Percentiles rank a stretch among this genome's conserved stretches.
phyloP scores from a whole-genome alignment of 177 flowering plant species.

The Tripterygium wilfordii region DNA sequence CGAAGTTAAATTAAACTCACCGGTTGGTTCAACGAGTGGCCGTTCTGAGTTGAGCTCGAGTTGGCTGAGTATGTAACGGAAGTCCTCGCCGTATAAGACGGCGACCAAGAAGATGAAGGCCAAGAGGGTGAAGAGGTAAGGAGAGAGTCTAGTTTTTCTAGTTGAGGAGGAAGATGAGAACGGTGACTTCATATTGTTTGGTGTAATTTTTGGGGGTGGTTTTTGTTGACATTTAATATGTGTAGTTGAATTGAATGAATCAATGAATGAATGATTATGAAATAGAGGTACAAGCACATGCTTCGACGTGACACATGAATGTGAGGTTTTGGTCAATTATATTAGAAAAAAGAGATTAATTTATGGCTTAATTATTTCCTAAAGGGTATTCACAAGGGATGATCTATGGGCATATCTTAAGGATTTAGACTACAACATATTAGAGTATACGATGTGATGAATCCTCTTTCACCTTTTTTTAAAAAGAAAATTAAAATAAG shows the following conservation, averaged over 20 bases:
- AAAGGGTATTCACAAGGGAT: too few species aligned
- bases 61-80: conserved; percentile 42
- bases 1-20: conserved; percentile 28
- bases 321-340: too few species aligned
- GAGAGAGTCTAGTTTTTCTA: conserved; percentile 45
- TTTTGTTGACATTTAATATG: background rate
- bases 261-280: background rate
- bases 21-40: conserved; percentile 17
- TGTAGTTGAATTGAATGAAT: background rate
- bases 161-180: conserved; percentile 25
- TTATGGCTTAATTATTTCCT: too few species aligned
- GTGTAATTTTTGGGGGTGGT: background rate
- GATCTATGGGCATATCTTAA: too few species aligned
- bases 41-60: conserved; percentile 4
- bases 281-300: too few species aligned
- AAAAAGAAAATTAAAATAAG: too few species aligned
- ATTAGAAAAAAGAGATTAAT: too few species aligned
- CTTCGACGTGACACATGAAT: too few species aligned
- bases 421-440: too few species aligned
- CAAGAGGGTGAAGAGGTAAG: conserved; percentile 46
- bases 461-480: too few species aligned
- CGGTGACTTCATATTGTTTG: conserved; percentile 35
- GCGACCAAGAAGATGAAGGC: conserved; percentile 59
- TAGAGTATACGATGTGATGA: too few species aligned
- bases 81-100: conserved; percentile 57